Base-by-base conservation (phyloP, 345 rosid genomes). In the Turnera subulata region DNA sequence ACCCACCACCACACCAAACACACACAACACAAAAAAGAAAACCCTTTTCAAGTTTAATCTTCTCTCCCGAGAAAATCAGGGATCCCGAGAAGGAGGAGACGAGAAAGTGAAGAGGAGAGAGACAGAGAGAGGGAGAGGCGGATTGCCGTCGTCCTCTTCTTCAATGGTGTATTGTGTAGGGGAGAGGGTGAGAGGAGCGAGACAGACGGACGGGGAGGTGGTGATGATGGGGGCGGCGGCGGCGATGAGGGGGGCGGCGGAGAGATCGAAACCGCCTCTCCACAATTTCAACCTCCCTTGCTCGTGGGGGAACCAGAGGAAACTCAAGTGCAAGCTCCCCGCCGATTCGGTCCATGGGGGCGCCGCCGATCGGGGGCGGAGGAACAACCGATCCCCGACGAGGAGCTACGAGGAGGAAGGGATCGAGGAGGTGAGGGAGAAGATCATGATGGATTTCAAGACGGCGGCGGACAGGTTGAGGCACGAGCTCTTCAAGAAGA, bases 371-470 rank as follows among this genome's bases (percentile, higher is more conserved):
- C 53, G 35, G 53, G 25, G 14, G 17, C 57, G 53, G 5, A 29
- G 63, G 17, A 56, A 29, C 26, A 61, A 61, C 13, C 76, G 77
- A 61, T 71, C 78, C 19, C 61, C 82, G 11, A 55, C 74, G 17
- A 6, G 55, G 13, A 75, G 51, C 53, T 58, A 38, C 16, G 64
- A 46, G 52, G 91, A 76, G 59, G 86, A 76, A 65, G 91, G 90
- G 71, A 82, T 87, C 71, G 73, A 69, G 6, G 84, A 69, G 40
- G 79, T 76, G 38, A 68, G 81, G 64, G 72, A 74, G 58, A 74
- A 67, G 67, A 52, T 74, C 58, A 71, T 78, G 79, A 29, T 58
- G 32, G 82, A 78, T 74, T 65, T 74, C 65, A 70, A 62, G 54
- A 68, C 71, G 42, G 74, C 63, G 21, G 72, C 71, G 48, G 68